Percentiles rank a stretch among this genome's conserved stretches.
Evolutionary conservation across 2,329 filamentous ascomycete species (phyloP).

Genomic region (Domatiomyces globalis): DNA sequence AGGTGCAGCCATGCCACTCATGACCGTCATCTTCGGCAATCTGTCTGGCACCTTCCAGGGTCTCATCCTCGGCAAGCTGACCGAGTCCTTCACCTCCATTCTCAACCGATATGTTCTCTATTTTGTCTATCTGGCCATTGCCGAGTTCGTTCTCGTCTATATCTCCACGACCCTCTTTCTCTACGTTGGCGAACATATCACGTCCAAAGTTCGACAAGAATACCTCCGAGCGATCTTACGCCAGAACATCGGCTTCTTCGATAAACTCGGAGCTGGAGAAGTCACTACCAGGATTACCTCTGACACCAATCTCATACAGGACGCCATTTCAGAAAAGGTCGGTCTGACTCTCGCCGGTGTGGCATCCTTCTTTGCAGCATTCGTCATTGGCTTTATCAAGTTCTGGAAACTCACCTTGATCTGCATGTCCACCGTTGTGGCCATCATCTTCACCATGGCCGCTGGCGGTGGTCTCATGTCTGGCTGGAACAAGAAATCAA

Average conservation of each 20-base stretch:
- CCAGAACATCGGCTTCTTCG: conserved; percentile 86
- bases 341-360: conserved; percentile 60
- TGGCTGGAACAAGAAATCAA: conserved; percentile 62
- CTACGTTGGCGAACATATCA: conserved; percentile 67
- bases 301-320: conserved; percentile 85
- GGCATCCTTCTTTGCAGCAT: conserved; percentile 74
- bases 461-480: conserved; percentile 59
- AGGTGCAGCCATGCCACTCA: conserved; percentile 62
- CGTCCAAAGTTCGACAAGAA: conserved; percentile 62
- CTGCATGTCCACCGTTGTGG: conserved; percentile 64
- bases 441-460: conserved; percentile 66
- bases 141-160: conserved; percentile 64
- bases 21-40: conserved; percentile 66
- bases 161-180: conserved; percentile 79
- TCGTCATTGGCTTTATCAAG: conserved; percentile 77
- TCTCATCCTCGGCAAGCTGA: conserved; percentile 40
- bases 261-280: conserved; percentile 83
- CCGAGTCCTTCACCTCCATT: conserved; percentile 43
- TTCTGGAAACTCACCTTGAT: conserved; percentile 92
- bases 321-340: conserved; percentile 84
- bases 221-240: conserved; percentile 74
- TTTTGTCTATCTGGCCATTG: conserved; percentile 73
- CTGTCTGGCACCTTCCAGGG: conserved; percentile 57
- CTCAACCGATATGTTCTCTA: conserved; percentile 58
- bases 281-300: conserved; percentile 89